Evolutionary conservation across 306 rosid genomes (phyloP), one percentile per base, ranked within the genome.

Genomic region (Dryas drummondii): DNA sequence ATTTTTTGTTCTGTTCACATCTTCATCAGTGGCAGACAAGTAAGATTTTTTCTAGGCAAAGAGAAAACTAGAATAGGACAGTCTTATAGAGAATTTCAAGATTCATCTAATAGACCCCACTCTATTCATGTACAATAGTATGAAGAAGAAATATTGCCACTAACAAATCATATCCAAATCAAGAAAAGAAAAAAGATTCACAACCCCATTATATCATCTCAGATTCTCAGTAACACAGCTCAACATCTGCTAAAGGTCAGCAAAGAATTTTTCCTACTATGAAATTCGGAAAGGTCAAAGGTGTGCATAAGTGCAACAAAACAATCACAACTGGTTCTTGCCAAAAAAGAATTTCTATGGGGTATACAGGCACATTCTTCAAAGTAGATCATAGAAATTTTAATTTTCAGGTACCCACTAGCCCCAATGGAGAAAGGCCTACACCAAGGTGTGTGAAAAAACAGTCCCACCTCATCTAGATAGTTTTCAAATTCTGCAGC

Each of bases 1-100:
- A 4, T 48, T 9, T 27, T 32, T 16, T 37, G 66, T 48, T 52
- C 50, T n/a, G 4, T 19, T 15, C 55, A 9, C 9, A 61, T 51
- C 71, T 42, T 69, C 42, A 55, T 48, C 1, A 10, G 77, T 80
- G 77, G 73, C 45, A 63, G 69, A 46, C 54, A 70, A 61, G n/a
- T 53, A 42, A 41, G 41, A 71, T 32, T 78, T 70, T 70, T 45
- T 16, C 22, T 71, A 70, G 11, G 56, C 4, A 46, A 48, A 64
- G 68, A 65, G 66, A 54, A 32, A 1, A 32, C 37, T 1, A 32
- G 37, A 32, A 57, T 27, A 41, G 12, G 46, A 64, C 6, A 75
- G 42, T 68, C 37, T 48, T n/a, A 7, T 6, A 63, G 51, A 60
- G 9, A 41, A 58, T 59, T 37, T 15, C 45, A 72, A 11, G 51